Conservation (phyloP, 1,284 basidiomycete genomes). For the Fomitiporia mediterranea region DNA sequence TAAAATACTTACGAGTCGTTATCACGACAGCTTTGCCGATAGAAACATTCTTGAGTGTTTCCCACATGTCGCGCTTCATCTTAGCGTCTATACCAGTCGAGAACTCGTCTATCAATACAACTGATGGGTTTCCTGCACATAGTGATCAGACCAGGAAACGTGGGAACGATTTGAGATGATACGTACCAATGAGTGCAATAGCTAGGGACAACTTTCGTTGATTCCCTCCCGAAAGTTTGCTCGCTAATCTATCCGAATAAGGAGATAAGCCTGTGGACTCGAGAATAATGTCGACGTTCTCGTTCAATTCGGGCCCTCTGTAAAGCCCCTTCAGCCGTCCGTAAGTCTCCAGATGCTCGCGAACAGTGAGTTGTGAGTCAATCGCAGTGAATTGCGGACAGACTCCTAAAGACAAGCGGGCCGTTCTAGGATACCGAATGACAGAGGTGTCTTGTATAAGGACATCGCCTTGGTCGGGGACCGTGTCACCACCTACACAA, state of each 20-base stretch:
- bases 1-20: conserved; percentile 53
- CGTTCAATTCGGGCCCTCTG: conserved; percentile 42
- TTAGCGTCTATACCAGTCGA: conserved; percentile 80
- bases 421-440: conserved; percentile 51
- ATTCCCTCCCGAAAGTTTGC: conserved; percentile 74
- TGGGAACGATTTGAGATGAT: neutral
- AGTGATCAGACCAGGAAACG: conserved; percentile 1
- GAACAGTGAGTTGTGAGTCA: conserved; percentile 70
- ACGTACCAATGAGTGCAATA: conserved; percentile 69
- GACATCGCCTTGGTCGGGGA: conserved; percentile 62
- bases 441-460: conserved; percentile 62
- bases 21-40: conserved; percentile 64
- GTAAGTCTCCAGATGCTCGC: conserved; percentile 68
- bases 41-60: conserved; percentile 59
- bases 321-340: conserved; percentile 64
- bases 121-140: conserved; percentile 61
- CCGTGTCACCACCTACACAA: conserved; percentile 51
- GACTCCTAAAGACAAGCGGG: conserved; percentile 66
- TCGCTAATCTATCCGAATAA: conserved; percentile 69
- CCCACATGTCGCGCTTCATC: conserved; percentile 82
- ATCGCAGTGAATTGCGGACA: conserved; percentile 84
- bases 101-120: conserved; percentile 79
- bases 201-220: conserved; percentile 76
- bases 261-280: conserved; percentile 51
- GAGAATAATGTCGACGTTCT: conserved; percentile 57